These are phyloP conservation scores for Hibiscus mutabilis DNA, from an alignment of 345 rosid genomes.

Conservation along the genomic window DNA sequence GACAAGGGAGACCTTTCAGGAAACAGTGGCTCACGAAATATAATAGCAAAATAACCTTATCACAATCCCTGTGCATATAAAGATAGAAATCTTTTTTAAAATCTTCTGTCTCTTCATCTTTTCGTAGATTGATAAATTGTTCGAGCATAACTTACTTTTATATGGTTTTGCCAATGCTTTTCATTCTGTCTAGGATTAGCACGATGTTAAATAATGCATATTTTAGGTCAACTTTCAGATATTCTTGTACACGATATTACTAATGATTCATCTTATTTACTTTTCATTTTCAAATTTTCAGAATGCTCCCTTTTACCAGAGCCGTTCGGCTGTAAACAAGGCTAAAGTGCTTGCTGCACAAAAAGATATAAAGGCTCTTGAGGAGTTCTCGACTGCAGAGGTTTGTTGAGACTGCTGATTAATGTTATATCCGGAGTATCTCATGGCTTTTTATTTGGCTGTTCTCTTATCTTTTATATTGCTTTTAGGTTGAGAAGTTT, in stretches of 20 bases:
- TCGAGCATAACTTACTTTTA: neutral
- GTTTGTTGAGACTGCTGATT: conserved; percentile 19
- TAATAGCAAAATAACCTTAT: neutral
- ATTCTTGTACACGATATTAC: neutral
- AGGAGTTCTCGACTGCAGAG: conserved; percentile 38
- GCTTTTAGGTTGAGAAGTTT: conserved; percentile 63
- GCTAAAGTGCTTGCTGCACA: conserved; percentile 44
- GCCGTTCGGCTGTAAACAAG: conserved; percentile 29
- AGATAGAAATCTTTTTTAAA: neutral
- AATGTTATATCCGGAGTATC: conserved; percentile 4
- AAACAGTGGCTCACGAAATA: neutral
- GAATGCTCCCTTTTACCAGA: conserved; percentile 40
- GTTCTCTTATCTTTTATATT: conserved; percentile 16
- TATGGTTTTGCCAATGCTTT: neutral
- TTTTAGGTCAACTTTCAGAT: too few relatives aligned
- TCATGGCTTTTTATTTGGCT: neutral
- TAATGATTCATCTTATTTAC: neutral
- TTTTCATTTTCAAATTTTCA: conserved; percentile 16
- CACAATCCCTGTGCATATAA: neutral
- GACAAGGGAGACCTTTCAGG: neutral
- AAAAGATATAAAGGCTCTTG: conserved; percentile 43
- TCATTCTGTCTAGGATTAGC: neutral
- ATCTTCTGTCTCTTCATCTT: neutral
- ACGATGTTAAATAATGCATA: neutral
- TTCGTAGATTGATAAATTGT: neutral